phyloP scores from a whole-genome alignment of 495 filamentous ascomycete species.

The Rhizodiscina lignyota region DNA sequence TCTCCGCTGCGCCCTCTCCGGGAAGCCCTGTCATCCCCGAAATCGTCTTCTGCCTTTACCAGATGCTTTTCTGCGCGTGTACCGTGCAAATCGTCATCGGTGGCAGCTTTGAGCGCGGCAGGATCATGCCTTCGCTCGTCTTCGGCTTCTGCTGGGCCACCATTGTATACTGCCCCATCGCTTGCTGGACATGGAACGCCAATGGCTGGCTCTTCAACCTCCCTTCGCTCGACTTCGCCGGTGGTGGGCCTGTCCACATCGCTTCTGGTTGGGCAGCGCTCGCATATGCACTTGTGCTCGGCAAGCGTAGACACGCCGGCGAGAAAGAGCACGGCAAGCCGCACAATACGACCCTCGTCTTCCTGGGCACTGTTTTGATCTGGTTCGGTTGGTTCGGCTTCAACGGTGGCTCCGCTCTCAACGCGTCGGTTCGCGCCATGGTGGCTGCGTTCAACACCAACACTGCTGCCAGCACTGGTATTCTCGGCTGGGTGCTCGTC shows the following conservation, averaged over 20 bases:
- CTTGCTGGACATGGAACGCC: conserved; percentile 44
- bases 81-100: conserved; percentile 35
- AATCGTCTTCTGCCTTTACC: conserved; percentile 39
- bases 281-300: conserved; percentile 38
- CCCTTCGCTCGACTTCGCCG: conserved; percentile 38
- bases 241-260: conserved; percentile 39
- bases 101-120: conserved; percentile 37
- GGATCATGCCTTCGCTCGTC: conserved; percentile 35
- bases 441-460: conserved; percentile 46
- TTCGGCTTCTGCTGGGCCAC: conserved; percentile 44
- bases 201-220: conserved; percentile 41
- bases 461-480: conserved; percentile 36
- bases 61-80: conserved; percentile 39
- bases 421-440: conserved; percentile 38
- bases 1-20: conserved; percentile 32
- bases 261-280: conserved; percentile 35
- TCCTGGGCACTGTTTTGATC: conserved; percentile 39
- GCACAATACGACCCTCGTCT: conserved; percentile 39
- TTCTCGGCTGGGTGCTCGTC: conserved; percentile 41
- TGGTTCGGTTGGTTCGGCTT: conserved; percentile 49
- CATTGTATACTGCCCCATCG: conserved; percentile 41
- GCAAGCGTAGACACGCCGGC: conserved; percentile 31
- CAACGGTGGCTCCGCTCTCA: conserved; percentile 43
- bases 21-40: conserved; percentile 33
- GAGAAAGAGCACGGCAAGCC: conserved; percentile 29